phyloP scores from a whole-genome alignment of 2,329 filamentous ascomycete species.

The Monilinia fructigena region DNA sequence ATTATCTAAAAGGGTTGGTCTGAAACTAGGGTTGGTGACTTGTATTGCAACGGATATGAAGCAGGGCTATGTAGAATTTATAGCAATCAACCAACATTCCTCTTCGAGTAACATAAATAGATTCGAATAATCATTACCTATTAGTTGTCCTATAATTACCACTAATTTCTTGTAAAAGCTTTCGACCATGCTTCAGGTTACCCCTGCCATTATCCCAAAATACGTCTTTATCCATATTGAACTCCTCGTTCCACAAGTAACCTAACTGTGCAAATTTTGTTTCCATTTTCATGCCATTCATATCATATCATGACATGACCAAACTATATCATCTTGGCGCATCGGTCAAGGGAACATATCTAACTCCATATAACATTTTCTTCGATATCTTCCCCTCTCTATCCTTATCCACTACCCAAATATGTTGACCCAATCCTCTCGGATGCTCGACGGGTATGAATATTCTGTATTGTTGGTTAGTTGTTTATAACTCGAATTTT shows the following conservation, averaged over 20 bases:
- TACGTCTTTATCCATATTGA: background rate
- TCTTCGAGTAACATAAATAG: background rate
- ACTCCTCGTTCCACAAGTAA: background rate
- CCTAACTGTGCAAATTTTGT: background rate
- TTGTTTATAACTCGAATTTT: background rate
- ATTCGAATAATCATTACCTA: background rate
- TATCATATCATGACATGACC: background rate
- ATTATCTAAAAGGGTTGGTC: too few species aligned
- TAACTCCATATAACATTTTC: conserved; percentile 66
- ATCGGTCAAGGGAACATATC: conserved; percentile 77
- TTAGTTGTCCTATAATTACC: background rate
- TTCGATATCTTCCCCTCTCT: conserved; percentile 58
- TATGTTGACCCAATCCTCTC: conserved; percentile 43
- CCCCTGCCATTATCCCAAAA: background rate
- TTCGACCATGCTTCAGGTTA: background rate
- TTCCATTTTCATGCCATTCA: background rate
- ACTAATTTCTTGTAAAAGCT: background rate
- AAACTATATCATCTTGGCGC: conserved; percentile 46
- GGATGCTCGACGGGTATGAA: conserved; percentile 74
- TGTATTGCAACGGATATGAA: too few species aligned
- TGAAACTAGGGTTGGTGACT: too few species aligned
- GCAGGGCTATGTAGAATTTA: too few species aligned
- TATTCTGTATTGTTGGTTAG: conserved; percentile 47
- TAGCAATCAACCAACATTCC: too few species aligned
- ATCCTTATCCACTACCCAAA: conserved; percentile 75